These are phyloP conservation scores for Phylloporus sp. DNA, from an alignment of 768 basidiomycete genomes.

Conservation along the genomic window DNA sequence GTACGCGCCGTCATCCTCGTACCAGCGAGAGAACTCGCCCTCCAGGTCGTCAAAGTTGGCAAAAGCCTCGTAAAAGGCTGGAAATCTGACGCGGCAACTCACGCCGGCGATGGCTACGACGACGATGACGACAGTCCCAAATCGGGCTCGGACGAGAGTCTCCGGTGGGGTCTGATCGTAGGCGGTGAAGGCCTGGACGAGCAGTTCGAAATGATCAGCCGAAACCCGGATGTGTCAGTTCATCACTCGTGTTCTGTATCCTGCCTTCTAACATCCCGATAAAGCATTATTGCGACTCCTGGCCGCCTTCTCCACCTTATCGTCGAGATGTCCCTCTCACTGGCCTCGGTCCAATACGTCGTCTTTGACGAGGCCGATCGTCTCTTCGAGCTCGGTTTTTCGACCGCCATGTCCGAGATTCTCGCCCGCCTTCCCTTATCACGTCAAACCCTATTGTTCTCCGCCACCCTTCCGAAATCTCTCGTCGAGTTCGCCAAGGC, in stretches of 20 bases:
- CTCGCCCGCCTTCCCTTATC: conserved; percentile 80
- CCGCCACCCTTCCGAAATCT: conserved; percentile 92
- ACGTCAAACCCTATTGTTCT: conserved; percentile 93
- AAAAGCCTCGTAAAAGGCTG: conserved; percentile 90
- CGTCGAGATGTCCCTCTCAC: conserved; percentile 94
- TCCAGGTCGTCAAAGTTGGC: conserved; percentile 91
- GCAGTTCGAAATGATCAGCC: conserved; percentile 93
- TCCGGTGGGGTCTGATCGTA: conserved; percentile 92
- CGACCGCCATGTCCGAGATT: conserved; percentile 87
- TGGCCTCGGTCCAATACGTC: conserved; percentile 82
- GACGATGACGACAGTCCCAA: conserved; percentile 51
- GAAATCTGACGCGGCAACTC: conserved; percentile 54
- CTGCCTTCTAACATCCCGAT: conserved; percentile 11
- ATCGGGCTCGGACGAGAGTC: conserved; percentile 44
- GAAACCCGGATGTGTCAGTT: conserved; percentile 91
- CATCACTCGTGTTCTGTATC: conserved; percentile 1
- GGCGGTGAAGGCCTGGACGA: conserved; percentile 95
- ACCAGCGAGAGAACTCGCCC: conserved; percentile 89
- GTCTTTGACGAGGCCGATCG: conserved; percentile 99
- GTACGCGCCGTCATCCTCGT: conserved; percentile 85
- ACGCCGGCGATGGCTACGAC: conserved; percentile 65
- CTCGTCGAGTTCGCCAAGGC: conserved; percentile 99
- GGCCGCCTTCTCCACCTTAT: conserved; percentile 95
- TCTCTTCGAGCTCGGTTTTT: conserved; percentile 98
- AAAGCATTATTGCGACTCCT: conserved; percentile 94